These are phyloP conservation scores for Prototheca wickerhamii DNA, from an alignment of 163 green algal genomes.

Conservation along the genomic window DNA sequence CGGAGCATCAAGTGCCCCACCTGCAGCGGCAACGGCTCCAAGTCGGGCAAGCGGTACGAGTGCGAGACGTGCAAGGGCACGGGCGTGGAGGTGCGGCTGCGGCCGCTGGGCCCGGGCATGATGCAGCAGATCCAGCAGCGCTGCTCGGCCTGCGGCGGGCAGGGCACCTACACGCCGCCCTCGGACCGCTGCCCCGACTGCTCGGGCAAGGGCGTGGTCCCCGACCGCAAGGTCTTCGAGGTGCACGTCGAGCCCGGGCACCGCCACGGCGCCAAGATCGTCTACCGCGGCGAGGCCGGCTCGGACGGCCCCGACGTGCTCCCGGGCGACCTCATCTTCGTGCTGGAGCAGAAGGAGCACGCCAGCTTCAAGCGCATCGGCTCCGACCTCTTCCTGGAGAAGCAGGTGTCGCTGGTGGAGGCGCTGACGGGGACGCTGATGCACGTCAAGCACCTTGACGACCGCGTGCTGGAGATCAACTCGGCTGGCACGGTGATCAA, in stretches of 20 bases:
- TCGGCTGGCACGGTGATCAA: slow-evolving; percentile 80
- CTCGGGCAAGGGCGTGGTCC: slow-evolving; percentile 53
- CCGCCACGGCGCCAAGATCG: slow-evolving; percentile 69
- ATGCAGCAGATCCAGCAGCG: slow-evolving; percentile 89
- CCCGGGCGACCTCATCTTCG: slow-evolving; percentile 63
- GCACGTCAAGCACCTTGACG: slow-evolving; percentile 82
- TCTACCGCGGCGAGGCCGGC: slow-evolving; percentile 82
- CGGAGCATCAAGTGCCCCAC: slow-evolving; percentile 70
- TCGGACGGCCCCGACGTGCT: slow-evolving; percentile 62
- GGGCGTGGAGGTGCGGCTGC: slow-evolving; percentile 79
- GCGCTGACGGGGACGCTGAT: slow-evolving; percentile 82
- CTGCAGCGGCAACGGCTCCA: slow-evolving; percentile 74
- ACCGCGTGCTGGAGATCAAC: slow-evolving; percentile 62
- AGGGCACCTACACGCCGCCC: slow-evolving; percentile 31
- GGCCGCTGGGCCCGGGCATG: slow-evolving; percentile 84
- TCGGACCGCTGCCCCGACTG: slow-evolving; percentile 42
- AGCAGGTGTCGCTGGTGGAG: slow-evolving; percentile 72
- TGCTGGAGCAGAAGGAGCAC: slow-evolving; percentile 81
- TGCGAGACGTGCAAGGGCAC: slow-evolving; percentile 71
- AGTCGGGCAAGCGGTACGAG: slow-evolving; percentile 67
- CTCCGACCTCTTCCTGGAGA: slow-evolving; percentile 79
- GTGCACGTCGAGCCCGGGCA: slow-evolving; percentile 65
- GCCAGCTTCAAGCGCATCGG: slow-evolving; percentile 77
- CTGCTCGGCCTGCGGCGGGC: slow-evolving; percentile 60
- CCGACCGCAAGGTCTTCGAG: slow-evolving; percentile 92